Conservation (phyloP, 768 basidiomycete species). For the Lentinula aciculospora region DNA sequence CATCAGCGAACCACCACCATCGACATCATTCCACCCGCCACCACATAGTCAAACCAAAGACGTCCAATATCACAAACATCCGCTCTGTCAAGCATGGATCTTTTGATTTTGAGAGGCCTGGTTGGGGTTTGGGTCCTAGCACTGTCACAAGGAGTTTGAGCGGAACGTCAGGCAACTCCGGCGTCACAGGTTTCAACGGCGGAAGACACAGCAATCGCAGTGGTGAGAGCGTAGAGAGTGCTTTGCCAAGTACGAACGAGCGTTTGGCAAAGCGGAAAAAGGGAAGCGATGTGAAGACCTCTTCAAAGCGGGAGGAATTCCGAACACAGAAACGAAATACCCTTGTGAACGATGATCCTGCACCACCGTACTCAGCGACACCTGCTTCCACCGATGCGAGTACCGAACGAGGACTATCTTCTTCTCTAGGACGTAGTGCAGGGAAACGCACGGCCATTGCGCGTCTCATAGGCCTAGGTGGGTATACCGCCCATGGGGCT, state of each 20-base stretch:
- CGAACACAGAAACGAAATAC: constrained; percentile 3
- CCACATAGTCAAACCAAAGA: constrained; percentile 12
- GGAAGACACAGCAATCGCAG: constrained; percentile 21
- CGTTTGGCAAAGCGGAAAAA: background rate
- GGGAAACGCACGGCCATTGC: constrained; percentile 32
- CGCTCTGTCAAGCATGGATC: constrained; percentile 60
- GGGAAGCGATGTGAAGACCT: background rate
- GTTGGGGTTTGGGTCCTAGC: constrained; percentile 33
- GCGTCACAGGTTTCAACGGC: constrained; percentile 13
- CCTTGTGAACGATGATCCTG: constrained; percentile 23
- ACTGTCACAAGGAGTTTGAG: constrained; percentile 8
- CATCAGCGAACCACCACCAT: background rate
- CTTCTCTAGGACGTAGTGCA: constrained; percentile 54
- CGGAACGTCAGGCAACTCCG: constrained; percentile 7
- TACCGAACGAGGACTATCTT: constrained; percentile 21
- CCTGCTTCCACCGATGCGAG: constrained; percentile 10
- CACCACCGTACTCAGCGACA: constrained; percentile 28
- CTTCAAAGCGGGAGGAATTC: constrained; percentile 6
- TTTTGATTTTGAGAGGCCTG: constrained; percentile 73
- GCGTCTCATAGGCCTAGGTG: constrained; percentile 27
- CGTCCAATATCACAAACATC: constrained; percentile 15
- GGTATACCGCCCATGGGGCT: constrained; percentile 41
- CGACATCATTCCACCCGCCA: background rate
- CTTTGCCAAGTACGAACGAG: background rate
- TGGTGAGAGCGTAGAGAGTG: constrained; percentile 16